phyloP scores from a whole-genome alignment of 2,329 filamentous ascomycete species.

The Penicillium sp. region DNA sequence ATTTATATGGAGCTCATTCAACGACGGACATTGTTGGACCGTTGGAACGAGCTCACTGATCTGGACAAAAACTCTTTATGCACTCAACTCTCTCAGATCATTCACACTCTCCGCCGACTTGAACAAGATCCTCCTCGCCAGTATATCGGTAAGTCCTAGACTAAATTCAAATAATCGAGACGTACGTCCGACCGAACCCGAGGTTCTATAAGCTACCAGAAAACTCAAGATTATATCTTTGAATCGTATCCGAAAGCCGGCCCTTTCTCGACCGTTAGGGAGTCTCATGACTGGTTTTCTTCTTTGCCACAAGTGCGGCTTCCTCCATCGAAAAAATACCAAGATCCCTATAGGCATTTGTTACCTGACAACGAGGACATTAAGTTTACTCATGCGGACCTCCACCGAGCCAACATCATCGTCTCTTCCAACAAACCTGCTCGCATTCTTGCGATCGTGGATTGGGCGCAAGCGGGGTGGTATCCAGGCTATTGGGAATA shows the following conservation, averaged over 20 bases:
- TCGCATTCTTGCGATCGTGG: constrained; percentile 2
- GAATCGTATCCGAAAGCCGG: constrained; percentile 10
- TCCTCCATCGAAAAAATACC: constrained; percentile 4
- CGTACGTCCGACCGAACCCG: neutral
- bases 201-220: constrained; percentile 17
- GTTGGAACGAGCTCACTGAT: constrained; percentile 17
- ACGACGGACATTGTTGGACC: constrained; percentile 22
- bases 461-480: neutral
- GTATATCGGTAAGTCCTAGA: constrained; percentile 17
- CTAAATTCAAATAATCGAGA: neutral
- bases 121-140: constrained; percentile 14
- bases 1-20: constrained; percentile 31
- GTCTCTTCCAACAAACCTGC: constrained; percentile 17
- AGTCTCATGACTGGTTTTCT: constrained; percentile 27
- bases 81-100: constrained; percentile 15
- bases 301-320: constrained; percentile 13
- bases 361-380: constrained; percentile 25
- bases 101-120: constrained; percentile 14
- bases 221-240: constrained; percentile 19
- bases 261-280: constrained; percentile 17
- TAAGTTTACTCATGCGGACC: constrained; percentile 31
- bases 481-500: neutral
- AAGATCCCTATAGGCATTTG: constrained; percentile 17
- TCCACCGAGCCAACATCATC: constrained; percentile 30
- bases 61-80: constrained; percentile 13